phyloP scores from a whole-genome alignment of 768 basidiomycete species.

The Rhodotorula kratochvilovae region DNA sequence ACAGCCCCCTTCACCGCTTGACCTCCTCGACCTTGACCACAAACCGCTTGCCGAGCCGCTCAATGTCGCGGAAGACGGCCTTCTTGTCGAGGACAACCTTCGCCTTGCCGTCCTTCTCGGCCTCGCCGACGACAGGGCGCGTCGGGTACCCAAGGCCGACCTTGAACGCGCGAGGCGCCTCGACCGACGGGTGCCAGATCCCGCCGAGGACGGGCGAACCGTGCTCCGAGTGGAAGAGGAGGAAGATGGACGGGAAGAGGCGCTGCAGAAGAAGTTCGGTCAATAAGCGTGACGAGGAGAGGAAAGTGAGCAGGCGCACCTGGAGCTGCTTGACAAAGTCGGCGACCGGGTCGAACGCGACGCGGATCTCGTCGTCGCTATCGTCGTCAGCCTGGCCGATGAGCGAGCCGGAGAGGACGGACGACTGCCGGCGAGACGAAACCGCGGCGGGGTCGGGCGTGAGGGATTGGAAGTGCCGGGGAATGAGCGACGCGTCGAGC shows the following conservation, averaged over 20 bases:
- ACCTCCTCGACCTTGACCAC: conserved; percentile 50
- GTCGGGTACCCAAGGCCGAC: conserved; percentile 78
- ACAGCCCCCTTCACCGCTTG: background rate
- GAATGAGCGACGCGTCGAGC: conserved; percentile 61
- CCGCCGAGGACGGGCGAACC: conserved; percentile 75
- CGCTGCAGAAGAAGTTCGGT: conserved; percentile 50
- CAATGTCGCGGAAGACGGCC: conserved; percentile 68
- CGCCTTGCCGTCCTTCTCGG: conserved; percentile 44
- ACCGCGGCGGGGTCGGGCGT: conserved; percentile 55
- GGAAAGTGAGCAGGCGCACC: conserved; percentile 51
- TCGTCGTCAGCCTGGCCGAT: conserved; percentile 42
- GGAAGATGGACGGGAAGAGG: conserved; percentile 56
- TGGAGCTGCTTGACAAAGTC: conserved; percentile 66
- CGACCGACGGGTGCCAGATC: conserved; percentile 77
- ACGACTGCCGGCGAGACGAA: conserved; percentile 30
- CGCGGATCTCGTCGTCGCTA: conserved; percentile 48
- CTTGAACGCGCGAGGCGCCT: conserved; percentile 63
- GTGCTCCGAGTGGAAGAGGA: conserved; percentile 75
- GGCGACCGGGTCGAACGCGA: conserved; percentile 76
- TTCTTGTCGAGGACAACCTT: conserved; percentile 46
- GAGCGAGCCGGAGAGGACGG: conserved; percentile 27
- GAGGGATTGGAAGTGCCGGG: conserved; percentile 72
- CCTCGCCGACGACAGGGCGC: conserved; percentile 52
- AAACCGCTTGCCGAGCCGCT: conserved; percentile 67
- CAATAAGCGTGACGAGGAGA: background rate